Base-by-base conservation (phyloP, 305 asterid species). In the Rubia balearica region DNA sequence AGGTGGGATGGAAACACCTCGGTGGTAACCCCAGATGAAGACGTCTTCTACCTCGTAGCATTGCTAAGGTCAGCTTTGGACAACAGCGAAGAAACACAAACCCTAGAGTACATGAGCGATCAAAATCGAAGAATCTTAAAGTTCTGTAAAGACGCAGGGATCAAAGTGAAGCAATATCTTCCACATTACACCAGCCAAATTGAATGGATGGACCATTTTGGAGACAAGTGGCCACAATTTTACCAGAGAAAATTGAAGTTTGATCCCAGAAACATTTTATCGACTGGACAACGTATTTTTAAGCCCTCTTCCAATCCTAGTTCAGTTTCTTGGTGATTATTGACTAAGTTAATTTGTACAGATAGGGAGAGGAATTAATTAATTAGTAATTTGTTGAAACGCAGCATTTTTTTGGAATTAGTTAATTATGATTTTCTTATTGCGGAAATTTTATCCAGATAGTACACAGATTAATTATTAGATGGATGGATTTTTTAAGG, bases 41-140 rank as follows among this genome's bases (percentile, higher is more conserved):
- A 84, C 5, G 88, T 90, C 48, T 90, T 90, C 78, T 90, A 90
- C 80, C 65, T 88, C 55, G 93, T 90, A 19, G 93, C 91, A 6
- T 79, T 90, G 56, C 84, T 90, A 1, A 76, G 91, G 65, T 87
- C 97, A 0, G 95, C 96, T 1, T 22, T 86, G 81, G 84, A 81
- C 2, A 82, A 77, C 8, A 89, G 89, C 0, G 87, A 85, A 3
- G 92, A 81, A 69, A 81, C 86, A 1, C 95, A 83, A 41, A 67
- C 79, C 9, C 70, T 88, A 40, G 83, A 86, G 3, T 79, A 83
- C 69, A 72, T 90, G 59, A 84, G 77, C 56, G 70, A 81, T 76
- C 93, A 88, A 71, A 90, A 88, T 71, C 72, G 74, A 8, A 74
- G 72, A 57, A 85, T 90, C 41, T 63, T 90, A 24, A 74, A 78